Evolutionary conservation across 192 early-diverging fungal species (phyloP).

Genomic region (Allomyces macrogynus): DNA sequence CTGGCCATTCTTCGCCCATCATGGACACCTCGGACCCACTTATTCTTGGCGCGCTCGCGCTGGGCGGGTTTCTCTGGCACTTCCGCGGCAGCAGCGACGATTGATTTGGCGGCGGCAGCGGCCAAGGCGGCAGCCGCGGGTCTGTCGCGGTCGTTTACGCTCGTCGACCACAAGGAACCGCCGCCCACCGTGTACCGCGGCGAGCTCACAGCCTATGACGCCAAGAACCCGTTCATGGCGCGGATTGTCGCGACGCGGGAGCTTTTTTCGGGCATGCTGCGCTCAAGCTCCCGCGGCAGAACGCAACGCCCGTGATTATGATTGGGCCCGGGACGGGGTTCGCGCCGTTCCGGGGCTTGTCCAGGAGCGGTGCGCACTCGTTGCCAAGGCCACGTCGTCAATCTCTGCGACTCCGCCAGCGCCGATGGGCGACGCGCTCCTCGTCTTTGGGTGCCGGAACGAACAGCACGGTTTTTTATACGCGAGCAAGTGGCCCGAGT

Average conservation of each 20-base stretch:
- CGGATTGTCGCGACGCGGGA: constrained; percentile 39
- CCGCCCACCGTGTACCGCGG: constrained; percentile 20
- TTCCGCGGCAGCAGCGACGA: background rate
- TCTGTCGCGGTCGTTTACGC: constrained; percentile 20
- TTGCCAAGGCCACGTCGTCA: constrained; percentile 15
- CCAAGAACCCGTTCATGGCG: constrained; percentile 68
- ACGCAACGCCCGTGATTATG: constrained; percentile 73
- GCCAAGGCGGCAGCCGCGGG: constrained; percentile 12
- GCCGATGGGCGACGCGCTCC: constrained; percentile 51
- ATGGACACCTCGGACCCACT: too few species aligned
- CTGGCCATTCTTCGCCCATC: too few species aligned
- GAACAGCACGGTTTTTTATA: constrained; percentile 78
- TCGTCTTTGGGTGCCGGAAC: constrained; percentile 89
- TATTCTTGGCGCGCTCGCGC: too few species aligned
- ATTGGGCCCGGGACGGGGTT: constrained; percentile 96
- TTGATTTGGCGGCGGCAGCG: constrained; percentile 28
- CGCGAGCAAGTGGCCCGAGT: constrained; percentile 47
- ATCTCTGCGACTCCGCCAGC: background rate
- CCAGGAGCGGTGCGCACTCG: constrained; percentile 44
- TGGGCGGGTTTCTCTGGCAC: too few species aligned
- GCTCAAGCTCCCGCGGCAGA: constrained; percentile 73
- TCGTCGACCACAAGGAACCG: constrained; percentile 30
- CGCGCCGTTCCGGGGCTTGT: constrained; percentile 97
- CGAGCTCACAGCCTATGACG: constrained; percentile 46
- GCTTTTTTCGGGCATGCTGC: constrained; percentile 54